These are phyloP conservation scores for Paraglomus brasilianum DNA, from an alignment of 192 early-diverging fungal species.

Conservation along the genomic window DNA sequence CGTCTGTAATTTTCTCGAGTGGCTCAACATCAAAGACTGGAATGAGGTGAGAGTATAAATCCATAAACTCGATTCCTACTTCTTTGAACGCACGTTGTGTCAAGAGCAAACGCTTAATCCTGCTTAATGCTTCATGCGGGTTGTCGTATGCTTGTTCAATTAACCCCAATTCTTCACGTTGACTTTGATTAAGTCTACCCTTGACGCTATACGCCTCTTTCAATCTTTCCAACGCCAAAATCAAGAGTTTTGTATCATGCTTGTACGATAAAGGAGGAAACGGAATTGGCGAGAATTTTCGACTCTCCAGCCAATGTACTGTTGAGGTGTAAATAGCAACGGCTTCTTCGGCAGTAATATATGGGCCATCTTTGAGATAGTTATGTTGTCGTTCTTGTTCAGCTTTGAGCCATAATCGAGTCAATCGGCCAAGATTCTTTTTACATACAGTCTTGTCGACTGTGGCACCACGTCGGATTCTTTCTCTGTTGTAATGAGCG, in stretches of 20 bases:
- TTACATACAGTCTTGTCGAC: slow-evolving; percentile 99
- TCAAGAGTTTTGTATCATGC: slow-evolving; percentile 98
- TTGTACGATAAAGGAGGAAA: slow-evolving; percentile 99
- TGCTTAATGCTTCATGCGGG: slow-evolving; percentile 79
- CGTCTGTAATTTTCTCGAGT: slow-evolving; percentile 99
- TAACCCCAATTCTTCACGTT: slow-evolving; percentile 96
- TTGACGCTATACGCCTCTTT: slow-evolving; percentile 96
- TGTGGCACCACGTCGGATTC: slow-evolving; percentile 96
- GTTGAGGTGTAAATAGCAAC: slow-evolving; percentile 97
- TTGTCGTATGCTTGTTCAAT: slow-evolving; percentile 99
- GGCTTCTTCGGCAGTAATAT: slow-evolving; percentile 95
- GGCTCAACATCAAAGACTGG: slow-evolving; percentile 98
- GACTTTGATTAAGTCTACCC: slow-evolving; percentile 90
- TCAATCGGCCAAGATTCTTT: slow-evolving; percentile 97
- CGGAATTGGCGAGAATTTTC: slow-evolving; percentile 98
- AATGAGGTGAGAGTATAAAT: slow-evolving; percentile 94
- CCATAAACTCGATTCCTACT: slow-evolving; percentile 99
- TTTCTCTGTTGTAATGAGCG: slow-evolving; percentile 98
- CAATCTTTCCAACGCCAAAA: slow-evolving; percentile 91
- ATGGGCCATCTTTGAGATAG: slow-evolving; percentile 98
- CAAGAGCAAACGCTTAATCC: slow-evolving; percentile 93
- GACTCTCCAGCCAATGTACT: slow-evolving; percentile 96
- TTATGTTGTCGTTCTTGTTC: slow-evolving; percentile 99
- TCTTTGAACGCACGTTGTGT: slow-evolving; percentile 99
- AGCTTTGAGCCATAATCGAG: slow-evolving; percentile 97